phyloP scores from a whole-genome alignment of 1,284 basidiomycete species.

The Leccinum subrobustum region DNA sequence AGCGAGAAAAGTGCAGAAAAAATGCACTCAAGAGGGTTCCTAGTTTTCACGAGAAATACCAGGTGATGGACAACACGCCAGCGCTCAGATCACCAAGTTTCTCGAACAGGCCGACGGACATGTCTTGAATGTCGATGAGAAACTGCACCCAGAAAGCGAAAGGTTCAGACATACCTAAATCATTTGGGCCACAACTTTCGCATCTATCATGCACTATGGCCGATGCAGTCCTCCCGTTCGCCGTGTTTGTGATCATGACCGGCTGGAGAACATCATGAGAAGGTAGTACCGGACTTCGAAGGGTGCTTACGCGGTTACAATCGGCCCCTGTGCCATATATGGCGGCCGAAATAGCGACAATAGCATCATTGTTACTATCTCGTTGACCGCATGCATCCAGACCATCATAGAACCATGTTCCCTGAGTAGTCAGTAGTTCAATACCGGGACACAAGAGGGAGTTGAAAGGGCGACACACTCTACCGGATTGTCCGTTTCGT shows the following conservation, averaged over 20 bases:
- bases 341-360: conserved; percentile 48
- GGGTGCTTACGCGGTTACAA: conserved; percentile 46
- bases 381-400: conserved; percentile 49
- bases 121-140: conserved; percentile 39
- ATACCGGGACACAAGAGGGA: neutral
- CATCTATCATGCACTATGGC: conserved; percentile 50
- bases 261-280: conserved; percentile 37
- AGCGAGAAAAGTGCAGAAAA: neutral
- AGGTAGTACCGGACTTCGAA: neutral
- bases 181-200: conserved; percentile 39
- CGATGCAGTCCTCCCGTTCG: conserved; percentile 40
- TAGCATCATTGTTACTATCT: conserved; percentile 39
- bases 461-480: conserved; percentile 37
- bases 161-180: conserved; percentile 44
- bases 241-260: conserved; percentile 47
- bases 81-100: conserved; percentile 38
- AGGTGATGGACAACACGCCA: conserved; percentile 48
- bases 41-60: conserved; percentile 46
- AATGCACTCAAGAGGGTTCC: conserved; percentile 37
- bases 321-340: conserved; percentile 44
- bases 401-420: conserved; percentile 42
- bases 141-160: neutral
- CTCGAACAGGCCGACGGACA: conserved; percentile 52
- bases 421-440: conserved; percentile 29
- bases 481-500: conserved; percentile 43